phyloP scores from a whole-genome alignment of 2,329 filamentous ascomycete genomes.

The Orbilia ellipsospora region DNA sequence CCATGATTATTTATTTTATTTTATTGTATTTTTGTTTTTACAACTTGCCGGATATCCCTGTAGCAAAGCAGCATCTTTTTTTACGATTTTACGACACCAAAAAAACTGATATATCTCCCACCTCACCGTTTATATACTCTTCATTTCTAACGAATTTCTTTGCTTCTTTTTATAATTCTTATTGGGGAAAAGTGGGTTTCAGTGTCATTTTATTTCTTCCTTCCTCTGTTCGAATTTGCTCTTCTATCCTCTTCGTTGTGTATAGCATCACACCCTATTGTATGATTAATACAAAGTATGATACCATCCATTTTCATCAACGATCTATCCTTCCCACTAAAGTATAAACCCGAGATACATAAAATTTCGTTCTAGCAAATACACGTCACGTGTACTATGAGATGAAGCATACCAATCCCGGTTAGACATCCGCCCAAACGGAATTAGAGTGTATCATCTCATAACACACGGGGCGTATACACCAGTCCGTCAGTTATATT shows the following conservation, averaged over 20 bases:
- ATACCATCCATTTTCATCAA: conserved; percentile 17
- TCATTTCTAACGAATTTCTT: neutral
- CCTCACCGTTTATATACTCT: conserved; percentile 1
- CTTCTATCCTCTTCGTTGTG: conserved; percentile 1
- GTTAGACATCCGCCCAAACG: no score
- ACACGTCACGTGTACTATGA: no score
- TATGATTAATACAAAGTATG: conserved; percentile 19
- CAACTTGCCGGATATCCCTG: conserved; percentile 51
- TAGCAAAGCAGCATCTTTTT: conserved; percentile 35
- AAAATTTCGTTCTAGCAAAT: no score
- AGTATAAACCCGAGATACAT: no score
- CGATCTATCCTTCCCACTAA: no score
- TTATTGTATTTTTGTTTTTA: conserved; percentile 16
- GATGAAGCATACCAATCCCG: no score
- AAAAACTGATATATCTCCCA: conserved; percentile 13
- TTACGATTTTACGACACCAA: conserved; percentile 36
- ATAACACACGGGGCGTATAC: no score
- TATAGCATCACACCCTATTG: conserved; percentile 5
- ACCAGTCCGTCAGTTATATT: no score
- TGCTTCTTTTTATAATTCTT: neutral
- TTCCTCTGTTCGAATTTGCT: neutral
- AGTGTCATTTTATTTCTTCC: conserved; percentile 5
- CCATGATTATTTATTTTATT: conserved; percentile 5
- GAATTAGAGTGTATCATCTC: no score
- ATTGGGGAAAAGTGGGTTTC: neutral